Percentiles rank a stretch among this genome's conserved stretches.
Conservation (phyloP, 2,329 filamentous ascomycete genomes). For the Hirsutella thompsonii region DNA sequence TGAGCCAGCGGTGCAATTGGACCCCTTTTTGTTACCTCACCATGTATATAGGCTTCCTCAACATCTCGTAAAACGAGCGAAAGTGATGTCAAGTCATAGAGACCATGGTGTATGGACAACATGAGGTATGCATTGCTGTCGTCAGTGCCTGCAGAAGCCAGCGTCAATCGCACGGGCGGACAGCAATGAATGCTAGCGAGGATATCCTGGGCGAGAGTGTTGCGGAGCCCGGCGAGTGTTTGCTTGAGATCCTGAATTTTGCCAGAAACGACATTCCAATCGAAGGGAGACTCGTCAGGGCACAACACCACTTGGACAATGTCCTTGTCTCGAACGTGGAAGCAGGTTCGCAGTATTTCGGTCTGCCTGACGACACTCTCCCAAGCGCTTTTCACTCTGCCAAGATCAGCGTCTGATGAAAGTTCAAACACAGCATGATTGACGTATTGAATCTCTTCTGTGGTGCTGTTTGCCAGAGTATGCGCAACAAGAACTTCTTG, state of each 20-base stretch:
- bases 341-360: conserved; percentile 19
- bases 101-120: conserved; percentile 21
- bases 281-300: conserved; percentile 4
- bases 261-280: conserved; percentile 6
- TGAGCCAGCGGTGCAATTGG: not conserved
- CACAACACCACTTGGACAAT: conserved; percentile 19
- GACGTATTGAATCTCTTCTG: conserved; percentile 16
- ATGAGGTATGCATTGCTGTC: conserved; percentile 11
- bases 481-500: conserved; percentile 16
- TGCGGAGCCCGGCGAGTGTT: not conserved
- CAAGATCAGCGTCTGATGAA: conserved; percentile 6
- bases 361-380: conserved; percentile 8
- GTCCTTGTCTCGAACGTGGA: conserved; percentile 13
- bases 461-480: conserved; percentile 14
- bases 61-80: conserved; percentile 19
- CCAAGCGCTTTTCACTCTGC: conserved; percentile 13
- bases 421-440: conserved; percentile 19
- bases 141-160: conserved; percentile 9
- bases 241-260: not conserved
- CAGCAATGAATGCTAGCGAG: not conserved
- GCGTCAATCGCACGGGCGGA: not conserved
- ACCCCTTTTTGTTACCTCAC: not conserved
- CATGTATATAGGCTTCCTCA: conserved; percentile 8
- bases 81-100: conserved; percentile 22
- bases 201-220: not conserved